Base-by-base conservation (phyloP, 2,329 filamentous ascomycete species). In the Pseudogymnoascus sp. region DNA sequence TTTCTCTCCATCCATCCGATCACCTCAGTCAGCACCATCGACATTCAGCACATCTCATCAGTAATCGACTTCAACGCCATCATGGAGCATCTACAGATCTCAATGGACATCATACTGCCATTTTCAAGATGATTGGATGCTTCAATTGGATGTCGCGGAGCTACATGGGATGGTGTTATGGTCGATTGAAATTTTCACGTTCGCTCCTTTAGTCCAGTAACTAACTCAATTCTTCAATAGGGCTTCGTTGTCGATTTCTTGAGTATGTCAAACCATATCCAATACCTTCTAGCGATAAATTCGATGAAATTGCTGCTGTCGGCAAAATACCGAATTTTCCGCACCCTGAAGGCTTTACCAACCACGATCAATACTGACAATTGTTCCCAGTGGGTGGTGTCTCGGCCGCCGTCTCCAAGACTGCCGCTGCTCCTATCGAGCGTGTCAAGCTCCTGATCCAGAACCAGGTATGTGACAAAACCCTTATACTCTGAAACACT, bases 391-490 rank as follows among this genome's bases (percentile, higher is more conserved):
- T 99, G 94, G 94, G 94, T 89, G 94, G 94, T 97, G 89, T 99
- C 74, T 97, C 94, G 77, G 94, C 94, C 81, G 94, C 94, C 81
- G 92, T 99, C 89, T 99, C 94, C 79, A 99, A 99, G 92, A 99
- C 94, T 73, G 94, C 94, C 77, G 94, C 94, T 78, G 94, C 94
- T 83, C 94, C 94, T 82, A 99, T 99, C 75, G 94, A 99, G 92
- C 94, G 94, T 92, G 89, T 99, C 84, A 99, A 99, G 92, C 94
- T 99, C 78, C 91, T 99, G 77, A 95, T 99, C 84, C 94, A 99
- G 87, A 99, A 99, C 86, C 94, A 99, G 90, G 92, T 96, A 87
- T 72, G 91, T 84, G 63, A 12, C 18, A 63, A 63, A 65, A 25
- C 50, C 65, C 60, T 42, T 37, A 59, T 40, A 8, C 59, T 31